A percentile compares a stretch with the other conserved stretches of the same genome.
Evolutionary conservation across 2,329 filamentous ascomycete genomes (phyloP).

Genomic region (Xylariales sp.): DNA sequence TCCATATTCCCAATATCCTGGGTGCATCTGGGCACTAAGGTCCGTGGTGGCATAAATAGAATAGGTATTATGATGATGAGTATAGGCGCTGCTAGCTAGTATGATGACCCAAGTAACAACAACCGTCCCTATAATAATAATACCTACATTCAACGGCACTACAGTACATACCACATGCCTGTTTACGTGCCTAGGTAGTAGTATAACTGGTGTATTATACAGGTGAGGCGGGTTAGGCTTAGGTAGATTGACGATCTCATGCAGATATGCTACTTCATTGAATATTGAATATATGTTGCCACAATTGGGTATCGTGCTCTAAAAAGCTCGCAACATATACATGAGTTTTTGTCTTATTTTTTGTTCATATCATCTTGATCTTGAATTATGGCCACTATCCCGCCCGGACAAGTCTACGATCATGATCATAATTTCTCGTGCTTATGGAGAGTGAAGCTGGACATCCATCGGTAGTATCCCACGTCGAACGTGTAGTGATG

Average conservation of each 20-base stretch:
- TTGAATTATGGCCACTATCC: too few species aligned
- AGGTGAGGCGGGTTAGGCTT: constrained; percentile 5
- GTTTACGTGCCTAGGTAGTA: background rate
- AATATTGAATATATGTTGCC: background rate
- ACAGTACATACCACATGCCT: background rate
- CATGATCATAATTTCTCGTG: constrained; percentile 23
- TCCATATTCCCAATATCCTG: constrained; percentile 51
- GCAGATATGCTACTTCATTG: background rate
- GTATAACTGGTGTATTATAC: background rate
- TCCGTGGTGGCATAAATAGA: constrained; percentile 40
- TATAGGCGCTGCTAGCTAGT: constrained; percentile 34
- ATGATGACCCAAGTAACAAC: constrained; percentile 34
- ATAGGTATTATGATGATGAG: constrained; percentile 34
- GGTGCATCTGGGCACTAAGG: constrained; percentile 42
- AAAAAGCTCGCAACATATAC: background rate
- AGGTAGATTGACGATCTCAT: background rate
- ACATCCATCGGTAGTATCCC: constrained; percentile 27
- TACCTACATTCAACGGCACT: constrained; percentile 6
- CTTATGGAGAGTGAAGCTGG: constrained; percentile 39
- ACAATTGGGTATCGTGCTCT: background rate
- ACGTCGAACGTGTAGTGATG: background rate
- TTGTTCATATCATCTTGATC: background rate
- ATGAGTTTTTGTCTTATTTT: background rate
- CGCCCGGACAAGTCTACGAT: background rate
- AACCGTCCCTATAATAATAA: background rate